A percentile compares a stretch with the other conserved stretches of the same genome.
Conservation (phyloP, 768 basidiomycete species). For the Boletus subparvulus region DNA sequence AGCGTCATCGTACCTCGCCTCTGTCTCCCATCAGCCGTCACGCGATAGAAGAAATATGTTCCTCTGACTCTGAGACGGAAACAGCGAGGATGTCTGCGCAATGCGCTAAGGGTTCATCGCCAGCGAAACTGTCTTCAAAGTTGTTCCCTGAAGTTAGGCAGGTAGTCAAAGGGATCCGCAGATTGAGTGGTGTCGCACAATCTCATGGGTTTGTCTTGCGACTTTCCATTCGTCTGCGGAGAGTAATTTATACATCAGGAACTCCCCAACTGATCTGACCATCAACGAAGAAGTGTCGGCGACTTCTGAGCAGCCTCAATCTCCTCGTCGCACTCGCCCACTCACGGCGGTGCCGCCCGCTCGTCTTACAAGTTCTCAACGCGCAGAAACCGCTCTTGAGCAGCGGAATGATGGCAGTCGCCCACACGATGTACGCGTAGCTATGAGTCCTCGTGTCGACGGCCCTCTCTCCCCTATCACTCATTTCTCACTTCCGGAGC, state of each 20-base stretch:
- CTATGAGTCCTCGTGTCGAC: background rate
- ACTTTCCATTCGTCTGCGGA: background rate
- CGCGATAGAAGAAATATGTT: constrained; percentile 17
- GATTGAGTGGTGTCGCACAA: background rate
- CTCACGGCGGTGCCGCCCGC: background rate
- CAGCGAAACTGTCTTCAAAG: background rate
- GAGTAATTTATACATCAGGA: constrained; percentile 6
- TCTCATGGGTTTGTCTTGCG: constrained; percentile 10
- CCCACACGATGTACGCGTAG: background rate
- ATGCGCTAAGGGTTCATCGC: background rate
- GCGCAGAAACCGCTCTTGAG: background rate
- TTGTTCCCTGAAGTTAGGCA: background rate
- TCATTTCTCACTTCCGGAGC: constrained; percentile 12
- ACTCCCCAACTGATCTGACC: background rate
- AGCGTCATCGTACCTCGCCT: constrained; percentile 6
- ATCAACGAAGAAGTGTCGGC: background rate
- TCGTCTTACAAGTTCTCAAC: constrained; percentile 1
- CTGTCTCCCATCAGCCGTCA: constrained; percentile 20
- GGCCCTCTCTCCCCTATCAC: constrained; percentile 19
- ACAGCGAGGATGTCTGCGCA: background rate
- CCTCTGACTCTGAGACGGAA: constrained; percentile 1
- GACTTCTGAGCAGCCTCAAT: background rate
- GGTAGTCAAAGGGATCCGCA: background rate
- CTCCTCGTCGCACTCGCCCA: background rate
- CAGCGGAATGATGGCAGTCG: background rate